Conservation (phyloP, 2,329 filamentous ascomycete genomes). For the Stachybotrys chartarum region DNA sequence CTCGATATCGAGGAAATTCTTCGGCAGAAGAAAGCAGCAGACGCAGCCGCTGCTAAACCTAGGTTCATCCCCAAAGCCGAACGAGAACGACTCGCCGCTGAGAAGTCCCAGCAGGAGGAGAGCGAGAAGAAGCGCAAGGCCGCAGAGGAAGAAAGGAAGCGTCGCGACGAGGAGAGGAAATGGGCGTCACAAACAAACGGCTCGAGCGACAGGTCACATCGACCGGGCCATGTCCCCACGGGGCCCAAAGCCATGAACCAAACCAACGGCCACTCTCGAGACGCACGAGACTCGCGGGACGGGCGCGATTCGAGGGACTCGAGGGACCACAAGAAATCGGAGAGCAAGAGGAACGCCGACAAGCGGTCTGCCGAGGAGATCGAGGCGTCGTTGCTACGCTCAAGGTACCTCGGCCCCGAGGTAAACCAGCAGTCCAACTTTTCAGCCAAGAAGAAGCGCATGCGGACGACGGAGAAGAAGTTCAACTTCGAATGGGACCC, state of each 20-base stretch:
- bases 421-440: conserved; percentile 77
- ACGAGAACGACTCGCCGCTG: conserved; percentile 70
- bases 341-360: conserved; percentile 20
- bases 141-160: conserved; percentile 60
- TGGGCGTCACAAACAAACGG: conserved; percentile 21
- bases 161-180: conserved; percentile 54
- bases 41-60: conserved; percentile 78
- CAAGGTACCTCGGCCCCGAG: conserved; percentile 87
- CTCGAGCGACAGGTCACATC: conserved; percentile 12
- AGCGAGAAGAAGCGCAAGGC: conserved; percentile 45
- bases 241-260: conserved; percentile 60
- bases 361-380: conserved; percentile 50
- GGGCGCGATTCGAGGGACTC: conserved; percentile 35
- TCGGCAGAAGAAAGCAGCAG: conserved; percentile 76
- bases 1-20: conserved; percentile 82
- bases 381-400: conserved; percentile 67
- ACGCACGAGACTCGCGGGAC: conserved; percentile 39
- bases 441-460: conserved; percentile 91
- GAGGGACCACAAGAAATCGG: conserved; percentile 24
- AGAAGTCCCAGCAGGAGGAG: conserved; percentile 66
- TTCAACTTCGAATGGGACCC: conserved; percentile 99
- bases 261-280: conserved; percentile 31
- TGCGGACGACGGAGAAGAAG: conserved; percentile 88
- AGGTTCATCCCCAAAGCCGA: conserved; percentile 82
- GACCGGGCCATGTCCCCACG: conserved; percentile 47